phyloP scores from a whole-genome alignment of 768 basidiomycete species.

The Ramaria sp. region DNA sequence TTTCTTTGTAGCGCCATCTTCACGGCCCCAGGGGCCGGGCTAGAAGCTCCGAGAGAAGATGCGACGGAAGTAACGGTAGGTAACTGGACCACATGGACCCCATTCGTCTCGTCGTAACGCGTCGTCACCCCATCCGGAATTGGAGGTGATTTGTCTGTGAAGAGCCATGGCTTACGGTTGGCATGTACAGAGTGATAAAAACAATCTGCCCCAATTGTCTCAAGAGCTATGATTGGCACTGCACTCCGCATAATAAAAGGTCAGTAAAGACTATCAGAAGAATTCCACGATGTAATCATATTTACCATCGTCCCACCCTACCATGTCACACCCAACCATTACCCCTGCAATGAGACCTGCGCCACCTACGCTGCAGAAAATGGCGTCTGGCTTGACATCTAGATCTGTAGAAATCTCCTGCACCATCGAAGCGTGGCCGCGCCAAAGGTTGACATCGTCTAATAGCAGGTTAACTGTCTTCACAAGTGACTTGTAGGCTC shows the following conservation, averaged over 20 bases:
- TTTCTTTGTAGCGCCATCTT: constrained; percentile 51
- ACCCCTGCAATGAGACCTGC: constrained; percentile 63
- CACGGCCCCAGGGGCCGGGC: constrained; percentile 49
- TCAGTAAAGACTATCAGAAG: background rate
- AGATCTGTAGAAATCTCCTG: constrained; percentile 50
- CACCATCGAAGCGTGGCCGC: constrained; percentile 69
- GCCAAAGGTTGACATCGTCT: constrained; percentile 59
- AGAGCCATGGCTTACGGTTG: constrained; percentile 22
- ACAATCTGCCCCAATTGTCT: constrained; percentile 63
- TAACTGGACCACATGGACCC: constrained; percentile 49
- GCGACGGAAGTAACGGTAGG: constrained; percentile 49
- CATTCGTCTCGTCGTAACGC: constrained; percentile 29
- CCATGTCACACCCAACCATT: constrained; percentile 49
- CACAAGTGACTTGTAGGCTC: background rate
- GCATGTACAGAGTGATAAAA: constrained; percentile 63
- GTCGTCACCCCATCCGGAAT: constrained; percentile 31
- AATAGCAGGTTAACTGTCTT: background rate
- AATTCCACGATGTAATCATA: background rate
- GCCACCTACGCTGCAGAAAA: constrained; percentile 72
- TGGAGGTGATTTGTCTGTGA: constrained; percentile 23
- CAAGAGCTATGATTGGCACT: constrained; percentile 59
- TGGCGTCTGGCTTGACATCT: constrained; percentile 46
- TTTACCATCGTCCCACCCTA: constrained; percentile 63
- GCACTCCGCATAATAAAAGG: background rate
- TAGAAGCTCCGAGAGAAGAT: constrained; percentile 61